These are phyloP conservation scores for Podaxis mareebaensis DNA, from an alignment of 768 basidiomycete species.

Conservation along the genomic window DNA sequence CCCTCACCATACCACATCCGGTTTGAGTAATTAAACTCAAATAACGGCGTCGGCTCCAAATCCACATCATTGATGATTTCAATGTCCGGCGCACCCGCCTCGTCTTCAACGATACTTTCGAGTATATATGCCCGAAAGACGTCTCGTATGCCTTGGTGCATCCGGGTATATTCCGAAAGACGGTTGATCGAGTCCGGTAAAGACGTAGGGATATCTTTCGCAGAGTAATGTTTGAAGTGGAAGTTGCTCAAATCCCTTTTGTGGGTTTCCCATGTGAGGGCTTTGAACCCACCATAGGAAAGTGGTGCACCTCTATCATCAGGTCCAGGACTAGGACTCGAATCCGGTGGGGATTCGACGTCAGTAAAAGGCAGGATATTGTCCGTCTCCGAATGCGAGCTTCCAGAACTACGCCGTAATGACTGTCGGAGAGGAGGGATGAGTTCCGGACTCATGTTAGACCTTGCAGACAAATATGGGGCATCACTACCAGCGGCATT, in stretches of 20 bases:
- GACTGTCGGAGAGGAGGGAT: conserved; percentile 7
- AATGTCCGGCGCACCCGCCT: conserved; percentile 70
- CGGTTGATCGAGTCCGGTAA: conserved; percentile 69
- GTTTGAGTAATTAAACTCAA: conserved; percentile 90
- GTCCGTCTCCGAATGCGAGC: conserved; percentile 3
- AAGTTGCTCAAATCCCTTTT: conserved; percentile 35
- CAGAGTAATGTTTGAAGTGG: conserved; percentile 31
- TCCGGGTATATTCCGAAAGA: conserved; percentile 40
- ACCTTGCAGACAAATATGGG: background rate
- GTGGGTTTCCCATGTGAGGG: conserved; percentile 39
- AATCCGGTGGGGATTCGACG: conserved; percentile 13
- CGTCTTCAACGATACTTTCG: conserved; percentile 65
- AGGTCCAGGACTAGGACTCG: conserved; percentile 13
- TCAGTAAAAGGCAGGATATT: conserved; percentile 1
- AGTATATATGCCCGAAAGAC: conserved; percentile 68
- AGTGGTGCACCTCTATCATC: background rate
- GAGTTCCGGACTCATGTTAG: conserved; percentile 2
- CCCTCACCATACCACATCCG: conserved; percentile 71
- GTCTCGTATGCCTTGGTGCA: conserved; percentile 42
- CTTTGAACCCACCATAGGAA: conserved; percentile 33
- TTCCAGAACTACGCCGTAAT: conserved; percentile 2
- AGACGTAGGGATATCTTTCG: conserved; percentile 58
- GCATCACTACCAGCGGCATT: background rate
- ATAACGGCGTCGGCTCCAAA: conserved; percentile 67
- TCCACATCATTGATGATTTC: conserved; percentile 69